Evolutionary conservation across 805 yeast species (phyloP).

Genomic region (Lipomyces kockii): DNA sequence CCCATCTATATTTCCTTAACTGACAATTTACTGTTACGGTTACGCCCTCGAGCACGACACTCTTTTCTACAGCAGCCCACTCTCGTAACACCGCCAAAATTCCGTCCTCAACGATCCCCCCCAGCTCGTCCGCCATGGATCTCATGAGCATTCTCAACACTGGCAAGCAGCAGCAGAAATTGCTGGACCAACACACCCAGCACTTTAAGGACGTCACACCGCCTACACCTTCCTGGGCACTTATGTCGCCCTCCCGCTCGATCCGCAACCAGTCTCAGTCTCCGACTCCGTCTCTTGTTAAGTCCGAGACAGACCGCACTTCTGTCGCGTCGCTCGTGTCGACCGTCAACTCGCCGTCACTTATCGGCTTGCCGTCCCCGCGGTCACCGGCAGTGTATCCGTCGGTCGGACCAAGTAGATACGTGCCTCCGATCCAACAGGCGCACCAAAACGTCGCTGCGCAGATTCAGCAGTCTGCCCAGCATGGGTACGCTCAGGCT

Average conservation of each 20-base stretch:
- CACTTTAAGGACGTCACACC: conserved; percentile 1
- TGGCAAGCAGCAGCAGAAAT: conserved; percentile 19
- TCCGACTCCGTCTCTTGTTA: conserved; percentile 34
- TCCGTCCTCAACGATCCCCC: conserved; percentile 1
- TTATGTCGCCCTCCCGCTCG: conserved; percentile 36
- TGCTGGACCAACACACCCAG: neutral
- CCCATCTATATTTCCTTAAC: neutral
- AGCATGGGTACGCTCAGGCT: conserved; percentile 12
- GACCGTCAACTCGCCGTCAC: conserved; percentile 32
- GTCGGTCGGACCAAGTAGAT: conserved; percentile 1
- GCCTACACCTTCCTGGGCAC: conserved; percentile 20
- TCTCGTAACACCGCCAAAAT: neutral
- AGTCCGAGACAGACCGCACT: conserved; percentile 34
- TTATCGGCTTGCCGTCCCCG: conserved; percentile 36
- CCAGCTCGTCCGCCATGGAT: conserved; percentile 19
- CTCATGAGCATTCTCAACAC: conserved; percentile 34
- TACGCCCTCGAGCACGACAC: neutral
- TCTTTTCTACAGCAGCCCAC: neutral
- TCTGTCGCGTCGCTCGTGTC: conserved; percentile 37
- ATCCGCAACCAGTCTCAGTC: conserved; percentile 35
- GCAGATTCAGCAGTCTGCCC: conserved; percentile 5
- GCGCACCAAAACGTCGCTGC: neutral
- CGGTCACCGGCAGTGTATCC: conserved; percentile 30
- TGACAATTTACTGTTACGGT: neutral
- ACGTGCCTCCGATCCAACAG: conserved; percentile 19